Percentiles rank a stretch among this genome's conserved stretches.
Conservation (phyloP, 1,284 basidiomycete genomes). For the Omphalotus olearius region DNA sequence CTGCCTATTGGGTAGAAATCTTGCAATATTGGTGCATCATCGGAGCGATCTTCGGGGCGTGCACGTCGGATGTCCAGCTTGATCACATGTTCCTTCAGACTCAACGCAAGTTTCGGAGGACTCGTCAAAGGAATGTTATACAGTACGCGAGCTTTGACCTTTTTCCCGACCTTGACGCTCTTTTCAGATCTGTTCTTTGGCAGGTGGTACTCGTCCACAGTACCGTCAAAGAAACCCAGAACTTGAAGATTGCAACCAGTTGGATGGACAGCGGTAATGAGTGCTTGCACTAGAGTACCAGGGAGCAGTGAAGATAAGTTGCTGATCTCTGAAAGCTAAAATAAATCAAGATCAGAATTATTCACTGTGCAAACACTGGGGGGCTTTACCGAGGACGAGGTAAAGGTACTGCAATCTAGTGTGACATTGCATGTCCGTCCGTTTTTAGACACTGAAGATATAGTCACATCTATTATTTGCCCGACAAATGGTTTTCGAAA, state of each 20-base stretch:
- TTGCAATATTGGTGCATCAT: constrained; percentile 32
- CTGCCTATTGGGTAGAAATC: constrained; percentile 73
- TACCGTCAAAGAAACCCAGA: constrained; percentile 92
- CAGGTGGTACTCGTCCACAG: constrained; percentile 84
- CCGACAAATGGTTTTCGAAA: constrained; percentile 58
- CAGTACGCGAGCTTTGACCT: constrained; percentile 84
- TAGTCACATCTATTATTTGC: constrained; percentile 58
- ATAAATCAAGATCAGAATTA: background rate
- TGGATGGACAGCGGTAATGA: constrained; percentile 79
- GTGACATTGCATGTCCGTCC: constrained; percentile 66
- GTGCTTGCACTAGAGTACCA: constrained; percentile 79
- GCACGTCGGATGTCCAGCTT: constrained; percentile 41
- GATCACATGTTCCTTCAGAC: constrained; percentile 72
- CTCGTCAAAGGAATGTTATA: constrained; percentile 71
- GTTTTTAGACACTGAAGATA: constrained; percentile 65
- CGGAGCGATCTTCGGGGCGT: constrained; percentile 18
- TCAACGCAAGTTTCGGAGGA: constrained; percentile 80
- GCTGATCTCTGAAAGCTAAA: constrained; percentile 69
- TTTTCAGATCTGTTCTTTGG: constrained; percentile 43
- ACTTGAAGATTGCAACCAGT: constrained; percentile 88
- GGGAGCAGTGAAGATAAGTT: constrained; percentile 84
- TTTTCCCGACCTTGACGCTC: constrained; percentile 77
- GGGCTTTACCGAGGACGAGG: constrained; percentile 46
- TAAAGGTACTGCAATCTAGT: constrained; percentile 43
- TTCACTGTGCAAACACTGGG: constrained; percentile 7